These are phyloP conservation scores for Maudiozyma saulgeensis DNA, from an alignment of 805 yeast species.

Conservation along the genomic window DNA sequence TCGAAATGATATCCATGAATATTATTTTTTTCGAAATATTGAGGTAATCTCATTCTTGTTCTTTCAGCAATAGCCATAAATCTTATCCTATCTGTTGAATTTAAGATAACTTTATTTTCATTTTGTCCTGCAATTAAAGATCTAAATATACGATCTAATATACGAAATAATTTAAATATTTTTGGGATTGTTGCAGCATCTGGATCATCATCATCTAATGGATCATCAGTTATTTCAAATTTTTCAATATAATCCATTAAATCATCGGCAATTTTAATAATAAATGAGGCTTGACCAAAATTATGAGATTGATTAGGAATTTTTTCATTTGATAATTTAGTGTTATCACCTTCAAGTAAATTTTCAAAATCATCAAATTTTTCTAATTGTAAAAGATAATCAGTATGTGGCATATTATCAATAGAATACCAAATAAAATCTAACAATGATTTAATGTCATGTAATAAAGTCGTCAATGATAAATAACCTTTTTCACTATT, in stretches of 20 bases:
- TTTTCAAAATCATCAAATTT: neutral
- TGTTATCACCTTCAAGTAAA: neutral
- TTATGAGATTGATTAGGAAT: neutral
- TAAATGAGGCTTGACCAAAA: constrained; percentile 57
- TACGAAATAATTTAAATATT: constrained; percentile 31
- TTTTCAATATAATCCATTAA: constrained; percentile 50
- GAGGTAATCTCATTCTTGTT: constrained; percentile 36
- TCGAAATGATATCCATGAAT: constrained; percentile 38
- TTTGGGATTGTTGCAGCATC: constrained; percentile 21
- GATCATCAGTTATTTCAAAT: constrained; percentile 23
- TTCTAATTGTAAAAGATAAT: constrained; percentile 10
- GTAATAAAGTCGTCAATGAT: constrained; percentile 29
- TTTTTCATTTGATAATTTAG: neutral
- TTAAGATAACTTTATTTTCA: constrained; percentile 30
- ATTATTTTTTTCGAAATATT: constrained; percentile 25
- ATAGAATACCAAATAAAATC: constrained; percentile 58
- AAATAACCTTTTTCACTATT: constrained; percentile 25
- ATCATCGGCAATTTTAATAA: constrained; percentile 57
- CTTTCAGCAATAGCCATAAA: constrained; percentile 45
- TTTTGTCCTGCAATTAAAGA: constrained; percentile 30
- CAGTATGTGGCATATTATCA: constrained; percentile 27
- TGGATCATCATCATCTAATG: constrained; percentile 5
- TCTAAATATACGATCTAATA: constrained; percentile 35
- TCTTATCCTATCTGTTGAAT: constrained; percentile 43
- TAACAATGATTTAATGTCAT: constrained; percentile 40